A percentile compares a stretch with the other conserved stretches of the same genome.
These are phyloP conservation scores for Wickerhamomyces chambardii DNA, from an alignment of 805 yeast species.

Conservation along the genomic window DNA sequence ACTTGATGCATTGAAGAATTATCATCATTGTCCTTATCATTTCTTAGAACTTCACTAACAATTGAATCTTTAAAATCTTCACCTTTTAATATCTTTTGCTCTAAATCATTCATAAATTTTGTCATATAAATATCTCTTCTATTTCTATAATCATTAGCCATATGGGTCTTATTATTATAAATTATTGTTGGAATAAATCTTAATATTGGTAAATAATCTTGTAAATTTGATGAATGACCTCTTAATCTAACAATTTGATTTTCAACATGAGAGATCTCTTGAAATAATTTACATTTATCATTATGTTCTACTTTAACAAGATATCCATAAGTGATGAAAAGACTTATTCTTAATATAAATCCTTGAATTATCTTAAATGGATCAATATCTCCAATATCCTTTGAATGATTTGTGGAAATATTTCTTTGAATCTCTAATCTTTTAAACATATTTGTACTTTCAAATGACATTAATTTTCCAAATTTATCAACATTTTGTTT, in stretches of 20 bases:
- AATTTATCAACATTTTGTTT: constrained; percentile 23
- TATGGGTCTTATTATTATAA: constrained; percentile 7
- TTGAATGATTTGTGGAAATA: constrained; percentile 5
- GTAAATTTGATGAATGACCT: constrained; percentile 45
- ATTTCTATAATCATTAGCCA: constrained; percentile 24
- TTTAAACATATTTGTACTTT: constrained; percentile 21
- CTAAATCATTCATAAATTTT: constrained; percentile 22
- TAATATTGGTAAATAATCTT: constrained; percentile 43
- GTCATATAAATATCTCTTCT: constrained; percentile 43
- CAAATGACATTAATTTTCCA: constrained; percentile 27
- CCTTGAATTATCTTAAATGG: constrained; percentile 34
- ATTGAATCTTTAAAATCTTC: constrained; percentile 21
- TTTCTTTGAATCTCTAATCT: constrained; percentile 9
- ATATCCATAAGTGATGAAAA: constrained; percentile 44
- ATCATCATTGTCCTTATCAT: constrained; percentile 3
- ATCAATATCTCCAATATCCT: constrained; percentile 25
- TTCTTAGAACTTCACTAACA: constrained; percentile 19
- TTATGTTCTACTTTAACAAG: constrained; percentile 30
- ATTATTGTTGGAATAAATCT: constrained; percentile 20
- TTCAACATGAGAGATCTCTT: constrained; percentile 46
- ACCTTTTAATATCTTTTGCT: constrained; percentile 14
- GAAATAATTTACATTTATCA: constrained; percentile 29
- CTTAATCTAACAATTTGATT: constrained; percentile 46
- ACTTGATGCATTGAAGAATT: constrained; percentile 17
- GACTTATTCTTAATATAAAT: constrained; percentile 40